Evolutionary conservation across 208 protist species (phyloP).

Genomic region (Trypanosoma brucei): DNA sequence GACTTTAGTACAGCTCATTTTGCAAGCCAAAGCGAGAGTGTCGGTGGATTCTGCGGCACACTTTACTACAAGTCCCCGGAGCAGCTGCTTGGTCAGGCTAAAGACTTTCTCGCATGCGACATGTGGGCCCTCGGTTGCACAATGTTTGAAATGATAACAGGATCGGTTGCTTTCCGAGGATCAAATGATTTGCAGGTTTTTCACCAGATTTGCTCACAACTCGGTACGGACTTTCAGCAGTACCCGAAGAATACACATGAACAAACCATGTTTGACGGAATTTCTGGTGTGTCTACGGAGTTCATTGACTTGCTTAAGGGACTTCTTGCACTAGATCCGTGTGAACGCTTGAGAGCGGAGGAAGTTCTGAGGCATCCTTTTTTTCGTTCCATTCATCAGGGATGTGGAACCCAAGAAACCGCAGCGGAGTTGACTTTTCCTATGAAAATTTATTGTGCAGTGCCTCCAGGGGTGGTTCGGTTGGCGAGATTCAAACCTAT

Average conservation of each 20-base stretch:
- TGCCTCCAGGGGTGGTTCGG: constrained; percentile 3
- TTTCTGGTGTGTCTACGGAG: constrained; percentile 22
- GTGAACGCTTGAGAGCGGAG: constrained; percentile 34
- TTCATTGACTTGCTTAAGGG: constrained; percentile 45
- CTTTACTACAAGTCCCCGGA: constrained; percentile 80
- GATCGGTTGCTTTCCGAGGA: constrained; percentile 41
- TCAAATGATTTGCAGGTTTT: constrained; percentile 62
- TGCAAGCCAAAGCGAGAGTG: constrained; percentile 18
- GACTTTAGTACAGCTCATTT: constrained; percentile 76
- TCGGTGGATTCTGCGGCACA: constrained; percentile 44
- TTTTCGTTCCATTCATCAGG: constrained; percentile 28
- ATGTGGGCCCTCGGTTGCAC: constrained; percentile 81
- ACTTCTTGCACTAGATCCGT: constrained; percentile 60
- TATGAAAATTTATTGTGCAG: not conserved
- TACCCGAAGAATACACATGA: constrained; percentile 33
- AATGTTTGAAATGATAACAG: constrained; percentile 63
- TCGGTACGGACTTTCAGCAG: constrained; percentile 49
- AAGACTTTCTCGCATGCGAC: constrained; percentile 51
- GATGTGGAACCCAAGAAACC: not conserved
- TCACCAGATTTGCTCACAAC: constrained; percentile 45
- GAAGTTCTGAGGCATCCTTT: constrained; percentile 57
- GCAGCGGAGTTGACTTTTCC: constrained; percentile 17
- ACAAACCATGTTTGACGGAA: constrained; percentile 36
- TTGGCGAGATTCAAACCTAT: constrained; percentile 13
- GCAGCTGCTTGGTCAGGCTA: constrained; percentile 49